These are phyloP conservation scores for Zychaea mexicana DNA, from an alignment of 371 early-diverging fungal genomes.

Conservation along the genomic window DNA sequence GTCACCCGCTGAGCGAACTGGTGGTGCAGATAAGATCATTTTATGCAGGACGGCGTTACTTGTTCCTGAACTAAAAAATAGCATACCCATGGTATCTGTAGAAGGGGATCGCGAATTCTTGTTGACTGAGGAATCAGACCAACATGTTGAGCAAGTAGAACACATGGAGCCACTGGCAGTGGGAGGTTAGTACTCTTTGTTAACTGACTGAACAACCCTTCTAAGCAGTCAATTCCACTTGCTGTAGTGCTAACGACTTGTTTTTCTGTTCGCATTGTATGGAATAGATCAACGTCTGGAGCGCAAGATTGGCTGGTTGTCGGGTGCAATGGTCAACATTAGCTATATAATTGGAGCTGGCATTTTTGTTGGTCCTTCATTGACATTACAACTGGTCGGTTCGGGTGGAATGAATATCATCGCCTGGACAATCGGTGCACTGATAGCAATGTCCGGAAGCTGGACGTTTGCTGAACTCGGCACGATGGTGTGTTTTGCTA, in stretches of 20 bases:
- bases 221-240: no score
- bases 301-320: conserved; percentile 44
- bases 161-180: conserved; percentile 41
- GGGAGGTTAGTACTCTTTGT: conserved; percentile 23
- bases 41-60: no score
- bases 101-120: conserved; percentile 6
- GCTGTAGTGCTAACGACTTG: no score
- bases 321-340: conserved; percentile 45
- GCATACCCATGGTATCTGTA: background rate
- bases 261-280: background rate
- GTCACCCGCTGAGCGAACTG: no score
- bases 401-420: conserved; percentile 48
- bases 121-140: background rate
- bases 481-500: conserved; percentile 35
- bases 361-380: conserved; percentile 43
- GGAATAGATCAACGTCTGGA: conserved; percentile 39
- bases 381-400: conserved; percentile 37
- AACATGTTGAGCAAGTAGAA: conserved; percentile 23
- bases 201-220: background rate
- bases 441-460: conserved; percentile 36
- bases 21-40: no score
- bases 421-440: conserved; percentile 38
- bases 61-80: background rate
- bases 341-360: conserved; percentile 49
- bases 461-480: conserved; percentile 47